Conservation (phyloP, 176 grass and related monocot genomes). For the Lolium rigidum region DNA sequence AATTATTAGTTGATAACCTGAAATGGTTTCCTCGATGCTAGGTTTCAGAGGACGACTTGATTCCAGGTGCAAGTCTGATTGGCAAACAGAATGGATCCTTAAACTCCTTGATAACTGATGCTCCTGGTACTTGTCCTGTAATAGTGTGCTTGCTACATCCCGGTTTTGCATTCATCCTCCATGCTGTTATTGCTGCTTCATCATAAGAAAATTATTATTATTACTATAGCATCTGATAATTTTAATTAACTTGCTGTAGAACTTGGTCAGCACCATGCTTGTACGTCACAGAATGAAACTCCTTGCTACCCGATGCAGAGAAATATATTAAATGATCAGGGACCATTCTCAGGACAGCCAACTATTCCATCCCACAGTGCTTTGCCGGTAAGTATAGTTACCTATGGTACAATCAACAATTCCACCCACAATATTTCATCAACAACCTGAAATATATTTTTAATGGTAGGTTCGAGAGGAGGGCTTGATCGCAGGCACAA, state of each 20-base stretch:
- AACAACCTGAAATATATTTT: background rate
- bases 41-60: background rate
- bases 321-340: background rate
- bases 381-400: background rate
- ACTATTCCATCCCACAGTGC: background rate
- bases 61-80: background rate
- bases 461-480: background rate
- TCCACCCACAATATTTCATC: background rate
- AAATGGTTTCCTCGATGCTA: background rate
- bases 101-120: background rate
- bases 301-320: background rate
- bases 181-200: background rate
- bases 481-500: background rate
- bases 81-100: background rate
- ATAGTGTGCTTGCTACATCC: background rate
- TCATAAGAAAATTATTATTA: too few relatives aligned
- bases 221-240: background rate
- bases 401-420: background rate
- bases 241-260: conserved; percentile 9
- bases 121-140: conserved; percentile 17
- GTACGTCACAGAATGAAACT: background rate
- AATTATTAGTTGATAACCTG: background rate
- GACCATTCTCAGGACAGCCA: background rate
- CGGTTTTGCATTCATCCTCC: too few relatives aligned
- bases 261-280: background rate